Percentiles rank a stretch among this genome's conserved stretches.
Conservation (phyloP, 345 rosid species). For the Sonneratia alba region DNA sequence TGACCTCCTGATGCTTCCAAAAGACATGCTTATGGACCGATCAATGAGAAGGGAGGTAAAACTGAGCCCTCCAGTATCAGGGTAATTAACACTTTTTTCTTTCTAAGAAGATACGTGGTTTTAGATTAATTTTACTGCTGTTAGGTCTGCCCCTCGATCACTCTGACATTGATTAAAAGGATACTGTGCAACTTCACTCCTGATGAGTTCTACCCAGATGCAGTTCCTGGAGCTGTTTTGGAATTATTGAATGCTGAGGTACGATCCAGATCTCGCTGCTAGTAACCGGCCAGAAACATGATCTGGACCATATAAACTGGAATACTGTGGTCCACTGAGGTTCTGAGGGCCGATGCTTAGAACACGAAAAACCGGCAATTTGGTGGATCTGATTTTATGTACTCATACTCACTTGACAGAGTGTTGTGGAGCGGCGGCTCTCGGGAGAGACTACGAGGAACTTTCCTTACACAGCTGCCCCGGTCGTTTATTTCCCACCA, state of each 20-base stretch:
- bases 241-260: slow-evolving; percentile 93
- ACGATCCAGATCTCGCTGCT: slow-evolving; percentile 4
- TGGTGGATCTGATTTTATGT: no score
- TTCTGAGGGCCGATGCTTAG: no score
- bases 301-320: neutral
- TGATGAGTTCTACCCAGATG: slow-evolving; percentile 91
- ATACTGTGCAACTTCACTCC: slow-evolving; percentile 95
- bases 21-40: slow-evolving; percentile 77
- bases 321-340: no score
- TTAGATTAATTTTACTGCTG: slow-evolving; percentile 1
- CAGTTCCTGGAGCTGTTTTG: slow-evolving; percentile 80
- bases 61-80: neutral
- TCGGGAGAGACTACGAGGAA: slow-evolving; percentile 35
- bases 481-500: slow-evolving; percentile 57
- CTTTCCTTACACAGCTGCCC: slow-evolving; percentile 69
- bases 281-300: neutral
- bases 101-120: neutral
- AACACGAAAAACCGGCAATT: no score
- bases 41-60: slow-evolving; percentile 70
- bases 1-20: slow-evolving; percentile 97
- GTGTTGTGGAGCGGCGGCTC: slow-evolving; percentile 45
- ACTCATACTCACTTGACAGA: slow-evolving; percentile 18
- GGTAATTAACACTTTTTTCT: neutral
- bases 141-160: slow-evolving; percentile 76
- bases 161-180: slow-evolving; percentile 62